These are phyloP conservation scores for Gymnopus androsaceus DNA, from an alignment of 1,284 basidiomycete species.

Conservation along the genomic window DNA sequence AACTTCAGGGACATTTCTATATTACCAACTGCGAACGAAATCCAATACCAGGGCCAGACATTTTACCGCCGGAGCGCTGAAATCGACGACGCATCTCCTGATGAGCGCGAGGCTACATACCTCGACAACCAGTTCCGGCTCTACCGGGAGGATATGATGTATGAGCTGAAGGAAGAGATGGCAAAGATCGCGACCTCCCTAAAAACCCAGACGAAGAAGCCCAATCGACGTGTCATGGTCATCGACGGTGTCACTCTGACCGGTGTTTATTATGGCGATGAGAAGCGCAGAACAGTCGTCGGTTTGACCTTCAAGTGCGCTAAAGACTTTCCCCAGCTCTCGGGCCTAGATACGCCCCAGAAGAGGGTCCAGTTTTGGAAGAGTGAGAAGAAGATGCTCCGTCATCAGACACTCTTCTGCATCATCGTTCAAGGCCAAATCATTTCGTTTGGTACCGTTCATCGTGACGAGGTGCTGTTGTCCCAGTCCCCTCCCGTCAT, in stretches of 20 bases:
- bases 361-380: conserved; percentile 37
- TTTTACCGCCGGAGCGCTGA: conserved; percentile 46
- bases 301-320: conserved; percentile 45
- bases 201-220: conserved; percentile 41
- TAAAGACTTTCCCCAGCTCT: conserved; percentile 45
- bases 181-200: conserved; percentile 35
- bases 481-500: conserved; percentile 48
- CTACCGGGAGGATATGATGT: conserved; percentile 65
- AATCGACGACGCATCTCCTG: conserved; percentile 44
- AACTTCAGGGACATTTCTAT: conserved; percentile 61
- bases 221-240: conserved; percentile 38
- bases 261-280: conserved; percentile 33
- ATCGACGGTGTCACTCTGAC: conserved; percentile 41
- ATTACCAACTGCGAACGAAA: conserved; percentile 60
- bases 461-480: conserved; percentile 55
- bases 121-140: conserved; percentile 68
- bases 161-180: conserved; percentile 63
- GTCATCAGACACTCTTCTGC: conserved; percentile 53
- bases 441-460: conserved; percentile 51
- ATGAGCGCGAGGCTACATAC: conserved; percentile 44
- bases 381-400: conserved; percentile 35
- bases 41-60: conserved; percentile 42
- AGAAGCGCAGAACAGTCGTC: conserved; percentile 42
- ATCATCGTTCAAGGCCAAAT: conserved; percentile 49
- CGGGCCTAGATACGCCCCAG: conserved; percentile 16